phyloP scores from a whole-genome alignment of 768 basidiomycete genomes.

The Amanita exitialis region DNA sequence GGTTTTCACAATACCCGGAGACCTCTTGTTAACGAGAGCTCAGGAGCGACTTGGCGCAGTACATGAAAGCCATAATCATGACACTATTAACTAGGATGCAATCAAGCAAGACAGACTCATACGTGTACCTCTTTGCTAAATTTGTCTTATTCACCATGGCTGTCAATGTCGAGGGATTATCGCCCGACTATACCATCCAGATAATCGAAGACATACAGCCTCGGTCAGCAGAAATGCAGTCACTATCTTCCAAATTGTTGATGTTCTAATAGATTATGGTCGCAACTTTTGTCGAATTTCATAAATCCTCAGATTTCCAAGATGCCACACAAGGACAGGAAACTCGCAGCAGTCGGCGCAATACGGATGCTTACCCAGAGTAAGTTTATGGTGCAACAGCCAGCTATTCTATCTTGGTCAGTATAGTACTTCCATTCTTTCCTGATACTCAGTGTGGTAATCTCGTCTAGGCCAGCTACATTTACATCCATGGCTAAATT shows the following conservation, averaged over 20 bases:
- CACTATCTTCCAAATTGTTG: neutral
- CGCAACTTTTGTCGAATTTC: slow-evolving; percentile 67
- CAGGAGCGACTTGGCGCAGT: slow-evolving; percentile 59
- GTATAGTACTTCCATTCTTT: slow-evolving; percentile 9
- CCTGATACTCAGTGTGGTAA: neutral
- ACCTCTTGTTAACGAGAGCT: neutral
- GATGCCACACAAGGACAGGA: slow-evolving; percentile 75
- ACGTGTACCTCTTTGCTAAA: slow-evolving; percentile 69
- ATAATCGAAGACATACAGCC: slow-evolving; percentile 79
- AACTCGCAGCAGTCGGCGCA: slow-evolving; percentile 73
- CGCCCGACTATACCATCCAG: slow-evolving; percentile 72
- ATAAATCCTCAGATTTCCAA: slow-evolving; percentile 75
- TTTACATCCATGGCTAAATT: slow-evolving; percentile 69
- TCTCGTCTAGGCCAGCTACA: slow-evolving; percentile 45
- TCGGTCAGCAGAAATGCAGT: slow-evolving; percentile 37
- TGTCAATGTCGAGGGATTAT: slow-evolving; percentile 59
- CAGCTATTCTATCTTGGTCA: slow-evolving; percentile 58
- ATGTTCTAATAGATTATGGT: slow-evolving; percentile 46
- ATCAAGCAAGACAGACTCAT: slow-evolving; percentile 82
- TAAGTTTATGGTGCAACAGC: slow-evolving; percentile 54
- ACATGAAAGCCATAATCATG: slow-evolving; percentile 66
- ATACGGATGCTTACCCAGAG: slow-evolving; percentile 73
- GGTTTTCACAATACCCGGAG: neutral
- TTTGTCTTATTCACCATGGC: slow-evolving; percentile 75
- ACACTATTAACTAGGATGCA: slow-evolving; percentile 82